Percentiles rank a stretch among this genome's conserved stretches.
phyloP scores from a whole-genome alignment of 371 early-diverging fungal species.

The Umbelopsis sp. region DNA sequence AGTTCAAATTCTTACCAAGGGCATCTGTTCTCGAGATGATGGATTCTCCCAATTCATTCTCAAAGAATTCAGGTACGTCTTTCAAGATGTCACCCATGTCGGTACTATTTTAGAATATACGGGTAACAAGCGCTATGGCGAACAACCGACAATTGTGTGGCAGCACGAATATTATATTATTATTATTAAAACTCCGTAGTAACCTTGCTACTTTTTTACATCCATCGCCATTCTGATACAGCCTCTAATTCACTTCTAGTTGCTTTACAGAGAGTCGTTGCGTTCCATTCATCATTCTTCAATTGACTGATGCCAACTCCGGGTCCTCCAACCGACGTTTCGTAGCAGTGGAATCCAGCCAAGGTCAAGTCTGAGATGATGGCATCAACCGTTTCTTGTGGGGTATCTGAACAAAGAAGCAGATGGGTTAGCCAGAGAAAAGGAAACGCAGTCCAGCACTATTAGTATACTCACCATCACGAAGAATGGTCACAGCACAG shows the following conservation, averaged over 20 bases:
- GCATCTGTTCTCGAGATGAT: conserved; percentile 86
- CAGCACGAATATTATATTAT: not conserved
- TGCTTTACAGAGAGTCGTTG: conserved; percentile 14
- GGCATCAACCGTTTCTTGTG: conserved; percentile 40
- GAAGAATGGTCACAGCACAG: conserved; percentile 84
- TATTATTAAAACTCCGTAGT: conserved; percentile 4
- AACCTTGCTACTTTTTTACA: not conserved
- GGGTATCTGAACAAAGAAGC: conserved; percentile 25
- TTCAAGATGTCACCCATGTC: conserved; percentile 60
- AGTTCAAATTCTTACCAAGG: conserved; percentile 64
- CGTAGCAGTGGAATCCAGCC: conserved; percentile 73
- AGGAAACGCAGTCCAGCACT: no score
- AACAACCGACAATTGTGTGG: no score
- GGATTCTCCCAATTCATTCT: conserved; percentile 86
- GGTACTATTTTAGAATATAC: conserved; percentile 1
- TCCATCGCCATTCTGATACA: conserved; percentile 4
- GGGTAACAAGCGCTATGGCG: not conserved
- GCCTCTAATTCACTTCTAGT: conserved; percentile 15
- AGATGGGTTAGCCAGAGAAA: not conserved
- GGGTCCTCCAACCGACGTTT: conserved; percentile 74
- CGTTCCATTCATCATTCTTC: conserved; percentile 20
- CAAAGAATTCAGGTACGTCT: conserved; percentile 94
- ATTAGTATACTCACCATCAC: conserved; percentile 54
- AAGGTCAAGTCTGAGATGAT: conserved; percentile 48
- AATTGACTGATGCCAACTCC: conserved; percentile 60